Percentiles rank a stretch among this genome's conserved stretches.
Evolutionary conservation across 1,284 basidiomycete genomes (phyloP).

Genomic region (Ganoderma meredithae): DNA sequence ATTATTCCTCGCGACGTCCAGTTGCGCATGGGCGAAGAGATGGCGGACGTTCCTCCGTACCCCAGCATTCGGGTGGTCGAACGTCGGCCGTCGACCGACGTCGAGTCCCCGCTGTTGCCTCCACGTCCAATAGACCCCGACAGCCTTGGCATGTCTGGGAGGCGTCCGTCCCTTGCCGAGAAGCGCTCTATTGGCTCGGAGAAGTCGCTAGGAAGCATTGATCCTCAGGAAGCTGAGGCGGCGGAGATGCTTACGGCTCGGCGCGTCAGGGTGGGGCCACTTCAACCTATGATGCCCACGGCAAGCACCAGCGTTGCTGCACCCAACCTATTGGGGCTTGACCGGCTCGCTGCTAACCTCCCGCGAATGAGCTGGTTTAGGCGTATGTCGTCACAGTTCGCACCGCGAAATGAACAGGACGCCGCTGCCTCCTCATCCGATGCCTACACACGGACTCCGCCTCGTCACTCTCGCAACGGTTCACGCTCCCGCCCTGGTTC

Average conservation of each 20-base stretch:
- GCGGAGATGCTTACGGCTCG: slow-evolving; percentile 64
- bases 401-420: slow-evolving; percentile 28
- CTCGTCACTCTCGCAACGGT: slow-evolving; percentile 40
- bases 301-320: slow-evolving; percentile 35
- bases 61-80: slow-evolving; percentile 39
- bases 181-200: slow-evolving; percentile 38
- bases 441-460: slow-evolving; percentile 41
- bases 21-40: slow-evolving; percentile 37
- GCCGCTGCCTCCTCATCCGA: slow-evolving; percentile 26
- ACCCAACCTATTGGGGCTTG: slow-evolving; percentile 46
- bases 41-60: slow-evolving; percentile 24
- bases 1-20: slow-evolving; percentile 45
- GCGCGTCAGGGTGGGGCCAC: slow-evolving; percentile 56
- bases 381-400: slow-evolving; percentile 38
- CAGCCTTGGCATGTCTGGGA: slow-evolving; percentile 44
- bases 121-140: slow-evolving; percentile 39
- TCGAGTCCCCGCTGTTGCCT: slow-evolving; percentile 48
- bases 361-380: slow-evolving; percentile 63
- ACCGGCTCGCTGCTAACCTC: slow-evolving; percentile 50
- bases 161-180: slow-evolving; percentile 30
- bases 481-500: slow-evolving; percentile 46
- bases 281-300: slow-evolving; percentile 25
- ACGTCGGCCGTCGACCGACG: slow-evolving; percentile 36
- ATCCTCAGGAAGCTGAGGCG: slow-evolving; percentile 47
- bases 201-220: slow-evolving; percentile 38